Base-by-base conservation (phyloP, 345 rosid genomes). In the Salix viminalis region DNA sequence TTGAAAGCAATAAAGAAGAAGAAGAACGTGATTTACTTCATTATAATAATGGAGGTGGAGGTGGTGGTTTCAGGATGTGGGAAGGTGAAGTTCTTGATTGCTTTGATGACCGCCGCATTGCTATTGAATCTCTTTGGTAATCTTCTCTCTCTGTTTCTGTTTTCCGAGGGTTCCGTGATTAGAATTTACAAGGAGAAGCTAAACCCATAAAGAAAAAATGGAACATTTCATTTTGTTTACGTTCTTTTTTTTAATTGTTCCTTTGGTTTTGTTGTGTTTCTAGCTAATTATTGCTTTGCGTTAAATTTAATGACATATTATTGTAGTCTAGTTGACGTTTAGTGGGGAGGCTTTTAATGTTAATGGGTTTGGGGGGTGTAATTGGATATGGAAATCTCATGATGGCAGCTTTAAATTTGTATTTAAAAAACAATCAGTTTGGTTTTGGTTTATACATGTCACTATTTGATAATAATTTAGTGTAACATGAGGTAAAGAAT, bases 11-110 rank as follows among this genome's bases (percentile, higher is more conserved):
- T 0, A 89, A 83, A 5, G 84, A 36, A 7, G 85, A 70, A 32
- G 87, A 75, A 4, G 77, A 64, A 1, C 79, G 10, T 18, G 80
- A 81, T 16, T 88, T 67, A 13, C 89, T 75, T 2, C 82, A 72
- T 5, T 70, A 44, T 1, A 78, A 4, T 6, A 79, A 75, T 10
- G 91, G 79, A 14, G 95, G 83, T 4, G 87, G 84, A 46, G 92
- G 92, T 11, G 92, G 90, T 39, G 97, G 91, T 68, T 90, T 93
- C 2, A 88, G 99, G 83, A 85, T 95, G 90, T 95, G 99, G 99
- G 99, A 95, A 87, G 97, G 97, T 52, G 93, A 88, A 75, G 88
- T 91, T 24, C 88, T 90, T 70, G 97, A 89, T 82, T 91, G 91
- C 86, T 83, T 89, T 60, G 92, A 91, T 48, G 92, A 95, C 85